Evolutionary conservation across 1,284 basidiomycete species (phyloP).

Genomic region (Cryptococcus amylolentus): DNA sequence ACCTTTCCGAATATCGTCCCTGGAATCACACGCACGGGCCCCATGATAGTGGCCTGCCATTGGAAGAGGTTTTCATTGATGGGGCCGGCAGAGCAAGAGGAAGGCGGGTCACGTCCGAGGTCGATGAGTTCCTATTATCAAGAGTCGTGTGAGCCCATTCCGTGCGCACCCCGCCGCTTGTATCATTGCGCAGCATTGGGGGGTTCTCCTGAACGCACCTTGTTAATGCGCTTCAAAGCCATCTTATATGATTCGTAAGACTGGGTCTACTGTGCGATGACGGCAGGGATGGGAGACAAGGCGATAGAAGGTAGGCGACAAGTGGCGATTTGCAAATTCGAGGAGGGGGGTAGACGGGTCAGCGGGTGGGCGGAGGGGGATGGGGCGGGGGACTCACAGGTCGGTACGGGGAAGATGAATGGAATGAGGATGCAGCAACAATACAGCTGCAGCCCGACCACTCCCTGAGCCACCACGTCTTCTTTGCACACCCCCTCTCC

Average conservation of each 20-base stretch:
- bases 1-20: neutral
- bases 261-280: neutral
- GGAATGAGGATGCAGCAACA: no score
- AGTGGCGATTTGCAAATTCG: neutral
- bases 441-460: no score
- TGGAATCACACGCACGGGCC: constrained; percentile 63
- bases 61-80: constrained; percentile 88
- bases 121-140: constrained; percentile 82
- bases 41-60: constrained; percentile 98
- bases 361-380: no score
- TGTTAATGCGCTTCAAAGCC: constrained; percentile 99
- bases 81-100: constrained; percentile 94
- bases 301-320: neutral
- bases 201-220: constrained; percentile 58
- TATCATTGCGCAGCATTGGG: neutral
- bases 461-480: no score
- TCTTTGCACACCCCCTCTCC: no score
- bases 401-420: no score
- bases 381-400: no score
- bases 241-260: constrained; percentile 51
- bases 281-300: constrained; percentile 10
- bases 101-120: constrained; percentile 94
- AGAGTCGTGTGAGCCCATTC: constrained; percentile 24
- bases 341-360: neutral
- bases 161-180: neutral